These are phyloP conservation scores for Anisodus tanguticus DNA, from an alignment of 257 asterid species.

Conservation along the genomic window DNA sequence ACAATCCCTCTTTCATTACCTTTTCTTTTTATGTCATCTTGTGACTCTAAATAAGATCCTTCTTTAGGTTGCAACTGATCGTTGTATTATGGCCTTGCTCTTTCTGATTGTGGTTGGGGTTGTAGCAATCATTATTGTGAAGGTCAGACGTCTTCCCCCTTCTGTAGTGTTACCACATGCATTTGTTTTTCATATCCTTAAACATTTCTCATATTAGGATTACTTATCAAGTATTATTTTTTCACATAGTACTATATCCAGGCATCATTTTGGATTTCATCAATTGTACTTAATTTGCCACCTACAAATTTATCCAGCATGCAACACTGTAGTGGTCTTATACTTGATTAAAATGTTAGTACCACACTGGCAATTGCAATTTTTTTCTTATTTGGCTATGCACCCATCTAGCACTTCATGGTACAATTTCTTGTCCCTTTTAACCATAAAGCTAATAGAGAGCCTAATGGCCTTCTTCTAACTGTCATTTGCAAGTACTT, in stretches of 20 bases:
- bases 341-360: neutral
- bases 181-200: slow-evolving; percentile 1
- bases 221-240: neutral
- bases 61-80: slow-evolving; percentile 93
- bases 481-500: neutral
- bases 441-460: neutral
- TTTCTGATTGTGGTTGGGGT: slow-evolving; percentile 93
- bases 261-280: neutral
- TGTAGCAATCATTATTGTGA: slow-evolving; percentile 80
- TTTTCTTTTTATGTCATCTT: slow-evolving; percentile 33
- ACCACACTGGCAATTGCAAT: neutral
- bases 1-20: slow-evolving; percentile 37
- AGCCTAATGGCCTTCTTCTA: neutral
- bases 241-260: neutral
- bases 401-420: slow-evolving; percentile 5
- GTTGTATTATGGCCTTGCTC: slow-evolving; percentile 92
- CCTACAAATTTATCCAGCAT: neutral
- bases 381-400: neutral
- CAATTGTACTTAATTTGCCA: neutral
- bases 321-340: neutral
- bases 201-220: neutral
- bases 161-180: slow-evolving; percentile 2
- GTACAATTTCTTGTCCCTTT: neutral
- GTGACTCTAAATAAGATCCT: slow-evolving; percentile 40
- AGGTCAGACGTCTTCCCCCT: slow-evolving; percentile 56